Base-by-base conservation (phyloP, 1,284 basidiomycete species). In the Apiotrichum montevideense region DNA sequence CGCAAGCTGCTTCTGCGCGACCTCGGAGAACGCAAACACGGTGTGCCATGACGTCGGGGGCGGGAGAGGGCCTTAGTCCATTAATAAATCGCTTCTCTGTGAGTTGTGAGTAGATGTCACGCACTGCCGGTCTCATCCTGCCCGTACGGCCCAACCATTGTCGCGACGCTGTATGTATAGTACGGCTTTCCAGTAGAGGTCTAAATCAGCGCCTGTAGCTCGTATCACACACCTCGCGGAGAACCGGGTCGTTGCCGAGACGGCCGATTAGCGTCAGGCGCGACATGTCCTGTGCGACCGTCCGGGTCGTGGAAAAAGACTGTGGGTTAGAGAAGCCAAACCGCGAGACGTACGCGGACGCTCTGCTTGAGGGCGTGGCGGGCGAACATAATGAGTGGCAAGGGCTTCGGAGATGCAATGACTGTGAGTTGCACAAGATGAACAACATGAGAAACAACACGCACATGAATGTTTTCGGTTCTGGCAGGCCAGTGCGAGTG, bases 151-250 rank as follows among this genome's bases (percentile, higher is more conserved):
- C 66, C 69, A 13, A 58, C 53, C 14, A 51, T 44, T 2, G 72
- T 74, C n/a, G 71, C 72, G 15, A 74, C 63, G 2, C 63, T 63
- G 58, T 74, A 74, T 7, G 66, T 68, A 58, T 67, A 73, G 59
- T 71, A 73, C 9, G 69, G 68, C 59, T 73, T 71, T 33, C 67
- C 70, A 9, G 58, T 57, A 15, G 52, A 51, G 10, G 69, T 73
- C 66, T 70, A 34, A 11, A 6, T 21, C 21, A 21, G 21, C 21
- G 21, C 21, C 44, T 29, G 10, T 13, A 46, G 37, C 7, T 13
- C 7, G 8, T 8, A 39, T 7, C 1, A 29, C 63, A 44, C 52
- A 73, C 66, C 55, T 63, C 59, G 32, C 67, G 61, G 35, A 63
- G 46, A 5, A 69, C 52, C 8, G 73, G 73, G 58, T 74, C 73